Conservation (phyloP, 2,329 filamentous ascomycete genomes). For the Trichothecium roseum region DNA sequence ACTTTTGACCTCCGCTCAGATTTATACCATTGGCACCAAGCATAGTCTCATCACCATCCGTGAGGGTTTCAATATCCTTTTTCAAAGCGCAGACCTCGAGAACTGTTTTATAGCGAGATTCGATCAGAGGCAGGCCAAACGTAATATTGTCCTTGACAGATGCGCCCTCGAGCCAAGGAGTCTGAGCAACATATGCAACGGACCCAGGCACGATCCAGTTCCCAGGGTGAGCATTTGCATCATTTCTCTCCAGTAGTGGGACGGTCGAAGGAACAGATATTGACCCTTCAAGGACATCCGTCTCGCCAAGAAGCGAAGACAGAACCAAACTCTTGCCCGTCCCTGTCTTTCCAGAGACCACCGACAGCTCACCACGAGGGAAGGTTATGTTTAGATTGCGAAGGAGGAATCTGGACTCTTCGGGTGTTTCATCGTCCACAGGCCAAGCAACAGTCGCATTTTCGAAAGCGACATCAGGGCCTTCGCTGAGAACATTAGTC, state of each 20-base stretch:
- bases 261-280: constrained; percentile 45
- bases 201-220: constrained; percentile 63
- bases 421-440: constrained; percentile 49
- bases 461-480: constrained; percentile 53
- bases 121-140: constrained; percentile 62
- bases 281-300: constrained; percentile 54
- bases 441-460: constrained; percentile 67
- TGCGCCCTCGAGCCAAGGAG: constrained; percentile 78
- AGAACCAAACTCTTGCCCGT: constrained; percentile 69
- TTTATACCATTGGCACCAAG: constrained; percentile 81
- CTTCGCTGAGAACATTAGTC: constrained; percentile 38
- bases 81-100: constrained; percentile 62
- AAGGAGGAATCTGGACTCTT: constrained; percentile 53
- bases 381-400: constrained; percentile 56
- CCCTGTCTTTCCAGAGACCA: constrained; percentile 69
- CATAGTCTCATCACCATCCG: constrained; percentile 69
- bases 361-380: constrained; percentile 56
- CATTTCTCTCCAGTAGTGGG: constrained; percentile 42
- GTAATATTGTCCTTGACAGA: constrained; percentile 70
- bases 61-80: constrained; percentile 67
- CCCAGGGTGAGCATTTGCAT: constrained; percentile 47
- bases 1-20: constrained; percentile 73
- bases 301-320: constrained; percentile 64
- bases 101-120: constrained; percentile 60
- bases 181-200: constrained; percentile 68